Evolutionary conservation across 2,329 filamentous ascomycete genomes (phyloP).

Genomic region (Ophiostoma sp.): DNA sequence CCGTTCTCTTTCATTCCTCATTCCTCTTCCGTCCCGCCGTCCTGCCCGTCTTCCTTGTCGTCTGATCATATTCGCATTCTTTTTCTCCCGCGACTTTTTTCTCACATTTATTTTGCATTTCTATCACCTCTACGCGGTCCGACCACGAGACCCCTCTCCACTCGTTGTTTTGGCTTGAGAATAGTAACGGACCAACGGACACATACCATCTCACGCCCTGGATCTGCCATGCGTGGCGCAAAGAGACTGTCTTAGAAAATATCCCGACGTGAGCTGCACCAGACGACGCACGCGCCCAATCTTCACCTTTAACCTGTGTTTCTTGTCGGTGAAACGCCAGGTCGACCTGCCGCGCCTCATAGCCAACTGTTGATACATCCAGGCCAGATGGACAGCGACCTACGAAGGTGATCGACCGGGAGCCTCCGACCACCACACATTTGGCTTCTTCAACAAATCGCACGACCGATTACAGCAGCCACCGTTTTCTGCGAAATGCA

Average conservation of each 20-base stretch:
- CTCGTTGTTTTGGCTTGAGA: background rate
- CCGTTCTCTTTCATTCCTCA: background rate
- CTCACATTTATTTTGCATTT: background rate
- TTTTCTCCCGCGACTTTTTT: background rate
- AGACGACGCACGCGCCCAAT: background rate
- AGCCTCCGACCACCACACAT: conserved; percentile 4
- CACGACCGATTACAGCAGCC: background rate
- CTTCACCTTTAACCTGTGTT: background rate
- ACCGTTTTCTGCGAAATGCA: background rate
- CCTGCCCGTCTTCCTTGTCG: background rate
- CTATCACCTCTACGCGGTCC: background rate
- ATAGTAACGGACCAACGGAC: background rate
- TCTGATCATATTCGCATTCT: background rate
- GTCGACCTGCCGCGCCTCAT: background rate
- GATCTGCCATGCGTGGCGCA: background rate
- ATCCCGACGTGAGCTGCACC: background rate
- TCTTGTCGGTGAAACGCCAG: background rate
- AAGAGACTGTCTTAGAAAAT: background rate
- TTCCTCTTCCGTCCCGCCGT: conserved; percentile 2
- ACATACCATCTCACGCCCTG: background rate
- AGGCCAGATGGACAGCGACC: conserved; percentile 22
- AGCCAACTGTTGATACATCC: background rate
- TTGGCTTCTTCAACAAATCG: conserved; percentile 4
- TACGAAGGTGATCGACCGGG: conserved; percentile 8
- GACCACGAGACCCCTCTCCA: background rate